Evolutionary conservation across 1,284 basidiomycete species (phyloP), one percentile per base, ranked within the genome.

Genomic region (Puccinia brachypodii): DNA sequence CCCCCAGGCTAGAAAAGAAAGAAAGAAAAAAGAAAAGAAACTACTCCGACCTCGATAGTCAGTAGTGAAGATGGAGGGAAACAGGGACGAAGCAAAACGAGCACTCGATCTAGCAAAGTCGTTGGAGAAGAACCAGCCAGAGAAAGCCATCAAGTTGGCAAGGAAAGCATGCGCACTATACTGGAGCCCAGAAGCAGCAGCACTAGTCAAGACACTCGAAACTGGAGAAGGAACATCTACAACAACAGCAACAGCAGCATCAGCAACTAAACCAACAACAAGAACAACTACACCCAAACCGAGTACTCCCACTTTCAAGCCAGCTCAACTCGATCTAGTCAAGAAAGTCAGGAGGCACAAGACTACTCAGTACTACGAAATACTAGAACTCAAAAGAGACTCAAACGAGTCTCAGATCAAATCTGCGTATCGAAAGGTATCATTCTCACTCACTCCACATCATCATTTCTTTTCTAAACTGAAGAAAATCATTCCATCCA

Each of bases 371-470:
- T 99, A 97, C 87, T 99, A 99, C 87, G 93, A 94, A 87, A 98
- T 99, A 83, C 88, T 99, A 84, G 89, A 90, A 1, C 87, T 99
- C 82, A 92, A 95, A 87, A 92, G 90, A 87, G 91, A 91, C 4
- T 96, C 95, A 85, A 91, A 94, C 33, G 96, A 98, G 84, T 90
- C 88, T 9, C 95, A 98, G 76, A 90, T 99, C 82, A 98, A 98
- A 89, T 96, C 94, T 88, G 95, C 96, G 25, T 99, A 99, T 89
- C 91, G 95, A 83, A 99, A 98, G 90, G 95, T 96, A n/a, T n/a
- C n/a, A n/a, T n/a, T n/a, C n/a, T n/a, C n/a, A n/a, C n/a, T n/a
- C n/a, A n/a, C n/a, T n/a, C n/a, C n/a, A n/a, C n/a, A n/a, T n/a
- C n/a, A n/a, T n/a, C n/a, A n/a, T 28, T 25, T 1, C 19, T 11